phyloP scores from a whole-genome alignment of 805 yeast species.

The Geotrichum ghanense region DNA sequence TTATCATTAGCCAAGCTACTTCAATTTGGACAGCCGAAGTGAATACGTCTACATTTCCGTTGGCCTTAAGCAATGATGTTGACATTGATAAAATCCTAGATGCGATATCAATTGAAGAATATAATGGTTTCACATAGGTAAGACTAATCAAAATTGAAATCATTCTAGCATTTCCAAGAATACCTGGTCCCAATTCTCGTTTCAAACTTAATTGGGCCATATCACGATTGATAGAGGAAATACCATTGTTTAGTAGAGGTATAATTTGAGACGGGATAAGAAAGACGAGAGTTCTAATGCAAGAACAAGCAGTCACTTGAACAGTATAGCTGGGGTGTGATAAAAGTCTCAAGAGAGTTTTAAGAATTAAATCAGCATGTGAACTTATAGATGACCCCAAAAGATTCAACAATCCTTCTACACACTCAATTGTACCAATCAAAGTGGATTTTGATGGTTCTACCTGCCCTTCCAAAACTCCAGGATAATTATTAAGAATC shows the following conservation, averaged over 20 bases:
- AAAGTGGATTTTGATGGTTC: conserved; percentile 16
- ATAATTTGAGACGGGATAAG: conserved; percentile 17
- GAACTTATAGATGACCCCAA: conserved; percentile 23
- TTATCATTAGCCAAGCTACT: conserved; percentile 52
- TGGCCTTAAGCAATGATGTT: conserved; percentile 30
- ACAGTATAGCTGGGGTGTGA: conserved; percentile 12
- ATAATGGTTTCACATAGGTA: conserved; percentile 20
- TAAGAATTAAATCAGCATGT: conserved; percentile 8
- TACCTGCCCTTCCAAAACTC: conserved; percentile 14
- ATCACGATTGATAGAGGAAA: conserved; percentile 16
- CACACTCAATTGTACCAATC: conserved; percentile 14
- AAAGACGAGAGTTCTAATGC: conserved; percentile 9
- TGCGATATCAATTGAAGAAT: conserved; percentile 35
- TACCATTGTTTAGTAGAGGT: conserved; percentile 12
- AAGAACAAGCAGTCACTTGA: conserved; percentile 8
- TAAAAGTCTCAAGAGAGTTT: conserved; percentile 8
- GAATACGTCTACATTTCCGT: conserved; percentile 17
- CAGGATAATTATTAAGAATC: conserved; percentile 16
- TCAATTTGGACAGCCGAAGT: conserved; percentile 28
- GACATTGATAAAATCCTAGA: conserved; percentile 35
- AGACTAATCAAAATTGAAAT: conserved; percentile 20
- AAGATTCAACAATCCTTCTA: conserved; percentile 13
- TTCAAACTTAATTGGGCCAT: conserved; percentile 11
- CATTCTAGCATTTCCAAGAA: conserved; percentile 21
- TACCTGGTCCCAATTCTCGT: conserved; percentile 10